A percentile compares a stretch with the other conserved stretches of the same genome.
These are phyloP conservation scores for Fusarium ramigenum DNA, from an alignment of 2,329 filamentous ascomycete species.

Conservation along the genomic window DNA sequence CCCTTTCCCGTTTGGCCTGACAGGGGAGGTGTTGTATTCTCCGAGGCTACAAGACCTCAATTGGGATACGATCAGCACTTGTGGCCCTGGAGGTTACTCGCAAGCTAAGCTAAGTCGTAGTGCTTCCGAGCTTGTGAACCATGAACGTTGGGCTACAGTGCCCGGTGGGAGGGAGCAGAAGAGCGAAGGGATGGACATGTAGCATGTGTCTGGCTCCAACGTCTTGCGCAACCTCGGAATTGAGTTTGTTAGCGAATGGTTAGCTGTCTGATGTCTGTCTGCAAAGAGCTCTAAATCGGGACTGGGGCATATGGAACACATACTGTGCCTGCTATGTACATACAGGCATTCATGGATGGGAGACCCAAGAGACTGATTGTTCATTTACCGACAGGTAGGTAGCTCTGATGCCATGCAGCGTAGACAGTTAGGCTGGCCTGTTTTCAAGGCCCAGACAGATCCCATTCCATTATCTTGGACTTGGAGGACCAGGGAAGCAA, in stretches of 20 bases:
- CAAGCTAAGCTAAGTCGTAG: constrained; percentile 9
- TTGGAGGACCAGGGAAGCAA: constrained; percentile 8
- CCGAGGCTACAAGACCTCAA: constrained; percentile 22
- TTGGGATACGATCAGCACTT: constrained; percentile 35
- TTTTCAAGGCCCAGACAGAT: constrained; percentile 22
- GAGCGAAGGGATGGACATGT: neutral
- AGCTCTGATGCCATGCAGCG: constrained; percentile 32
- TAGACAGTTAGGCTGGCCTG: constrained; percentile 11
- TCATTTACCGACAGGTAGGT: constrained; percentile 38
- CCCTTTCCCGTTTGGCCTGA: constrained; percentile 30
- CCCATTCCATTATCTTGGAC: constrained; percentile 12
- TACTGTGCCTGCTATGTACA: neutral
- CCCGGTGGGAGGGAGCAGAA: neutral
- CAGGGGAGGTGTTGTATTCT: constrained; percentile 36
- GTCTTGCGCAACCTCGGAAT: neutral
- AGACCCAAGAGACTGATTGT: constrained; percentile 11
- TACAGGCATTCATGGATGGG: neutral
- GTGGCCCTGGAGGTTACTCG: constrained; percentile 6
- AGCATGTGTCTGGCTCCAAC: neutral
- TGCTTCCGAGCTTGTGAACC: constrained; percentile 14
- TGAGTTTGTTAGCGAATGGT: neutral
- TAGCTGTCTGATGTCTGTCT: neutral
- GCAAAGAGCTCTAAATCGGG: neutral
- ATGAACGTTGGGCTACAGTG: neutral
- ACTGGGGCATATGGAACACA: neutral